Conservation (phyloP, 2,329 filamentous ascomycete species). For the Zasmidium cellare region DNA sequence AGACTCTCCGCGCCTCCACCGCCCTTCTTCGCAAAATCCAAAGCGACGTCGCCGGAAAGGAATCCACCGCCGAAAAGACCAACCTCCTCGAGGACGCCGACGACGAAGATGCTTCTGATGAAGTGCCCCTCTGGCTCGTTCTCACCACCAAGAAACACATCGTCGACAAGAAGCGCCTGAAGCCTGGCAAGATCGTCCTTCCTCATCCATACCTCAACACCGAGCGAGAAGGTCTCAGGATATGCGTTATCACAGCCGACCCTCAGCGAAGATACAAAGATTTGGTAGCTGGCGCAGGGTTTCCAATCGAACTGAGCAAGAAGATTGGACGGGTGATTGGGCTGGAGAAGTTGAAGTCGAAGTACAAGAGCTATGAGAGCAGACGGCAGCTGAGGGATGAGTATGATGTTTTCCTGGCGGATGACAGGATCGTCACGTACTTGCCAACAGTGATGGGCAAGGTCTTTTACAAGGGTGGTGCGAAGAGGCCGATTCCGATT, state of each 20-base stretch:
- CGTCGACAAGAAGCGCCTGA: constrained; percentile 72
- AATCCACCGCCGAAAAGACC: constrained; percentile 52
- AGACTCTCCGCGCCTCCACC: constrained; percentile 61
- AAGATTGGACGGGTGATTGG: constrained; percentile 68
- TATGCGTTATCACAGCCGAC: constrained; percentile 85
- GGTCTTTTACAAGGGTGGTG: constrained; percentile 81
- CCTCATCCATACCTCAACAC: constrained; percentile 62
- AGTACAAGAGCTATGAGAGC: constrained; percentile 86
- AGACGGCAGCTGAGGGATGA: constrained; percentile 79
- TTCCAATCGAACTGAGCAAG: constrained; percentile 48
- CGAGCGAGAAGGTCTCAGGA: constrained; percentile 49
- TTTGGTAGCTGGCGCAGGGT: constrained; percentile 69
- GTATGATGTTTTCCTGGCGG: constrained; percentile 91
- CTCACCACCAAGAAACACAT: constrained; percentile 67
- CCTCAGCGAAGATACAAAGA: constrained; percentile 89
- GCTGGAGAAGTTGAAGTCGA: constrained; percentile 79
- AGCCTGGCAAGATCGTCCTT: constrained; percentile 72
- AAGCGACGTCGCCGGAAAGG: constrained; percentile 44
- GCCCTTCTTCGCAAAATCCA: constrained; percentile 57
- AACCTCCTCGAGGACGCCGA: constrained; percentile 56
- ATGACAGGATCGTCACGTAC: constrained; percentile 74
- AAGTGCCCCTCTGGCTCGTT: constrained; percentile 60
- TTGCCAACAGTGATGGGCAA: constrained; percentile 83
- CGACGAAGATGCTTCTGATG: constrained; percentile 46
- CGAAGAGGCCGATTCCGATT: constrained; percentile 85